Evolutionary conservation across 805 yeast genomes (phyloP).

Genomic region (Wickerhamiella kurtzmanii): DNA sequence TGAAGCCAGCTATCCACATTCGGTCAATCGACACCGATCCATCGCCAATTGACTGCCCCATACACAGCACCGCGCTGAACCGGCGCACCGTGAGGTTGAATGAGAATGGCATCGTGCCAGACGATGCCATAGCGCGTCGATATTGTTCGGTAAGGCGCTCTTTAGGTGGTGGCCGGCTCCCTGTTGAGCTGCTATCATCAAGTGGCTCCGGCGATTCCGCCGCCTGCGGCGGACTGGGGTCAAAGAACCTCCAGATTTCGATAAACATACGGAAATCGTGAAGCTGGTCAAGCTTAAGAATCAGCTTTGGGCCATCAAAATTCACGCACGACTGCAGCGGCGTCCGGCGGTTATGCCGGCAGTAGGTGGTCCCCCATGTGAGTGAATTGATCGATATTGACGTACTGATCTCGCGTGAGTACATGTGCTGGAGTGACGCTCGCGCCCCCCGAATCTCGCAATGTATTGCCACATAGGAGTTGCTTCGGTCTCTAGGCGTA

Average conservation of each 20-base stretch:
- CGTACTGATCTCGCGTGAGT: constrained; percentile 81
- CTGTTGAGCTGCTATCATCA: constrained; percentile 33
- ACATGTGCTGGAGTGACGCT: constrained; percentile 76
- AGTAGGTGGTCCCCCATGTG: background rate
- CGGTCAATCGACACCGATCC: constrained; percentile 41
- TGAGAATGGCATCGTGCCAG: constrained; percentile 60
- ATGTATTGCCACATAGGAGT: constrained; percentile 31
- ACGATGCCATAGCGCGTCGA: constrained; percentile 44
- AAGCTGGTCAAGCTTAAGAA: constrained; percentile 65
- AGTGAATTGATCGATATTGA: constrained; percentile 4
- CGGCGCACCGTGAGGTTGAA: constrained; percentile 43
- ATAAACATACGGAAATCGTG: constrained; percentile 70
- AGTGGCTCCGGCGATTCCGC: constrained; percentile 1
- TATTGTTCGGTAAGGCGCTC: constrained; percentile 24
- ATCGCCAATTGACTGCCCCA: constrained; percentile 75
- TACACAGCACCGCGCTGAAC: constrained; percentile 46
- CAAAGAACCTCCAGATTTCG: constrained; percentile 18
- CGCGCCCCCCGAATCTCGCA: constrained; percentile 41
- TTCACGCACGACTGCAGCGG: constrained; percentile 30
- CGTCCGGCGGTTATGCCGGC: constrained; percentile 5
- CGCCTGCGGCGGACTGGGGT: background rate
- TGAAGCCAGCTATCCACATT: constrained; percentile 57
- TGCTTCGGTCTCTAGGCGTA: constrained; percentile 19
- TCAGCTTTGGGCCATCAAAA: constrained; percentile 37
- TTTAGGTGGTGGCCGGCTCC: background rate